phyloP scores from a whole-genome alignment of 441 rosid species.

The Corymbia citriodora region DNA sequence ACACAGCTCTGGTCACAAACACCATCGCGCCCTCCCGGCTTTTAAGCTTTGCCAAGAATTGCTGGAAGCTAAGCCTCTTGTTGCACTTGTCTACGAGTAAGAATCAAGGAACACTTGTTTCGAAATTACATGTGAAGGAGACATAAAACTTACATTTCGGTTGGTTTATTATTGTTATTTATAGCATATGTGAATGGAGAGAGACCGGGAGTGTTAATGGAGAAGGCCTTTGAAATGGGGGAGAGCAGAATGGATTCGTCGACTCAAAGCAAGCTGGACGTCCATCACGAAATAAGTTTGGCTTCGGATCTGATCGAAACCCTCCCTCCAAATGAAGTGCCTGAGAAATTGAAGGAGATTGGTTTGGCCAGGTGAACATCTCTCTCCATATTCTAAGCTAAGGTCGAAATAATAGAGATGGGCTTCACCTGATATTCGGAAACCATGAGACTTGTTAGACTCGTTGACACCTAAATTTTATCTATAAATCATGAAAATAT shows the following conservation, averaged over 20 bases:
- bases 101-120: neutral
- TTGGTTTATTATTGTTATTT: neutral
- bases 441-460: rapidly evolving
- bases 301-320: slow-evolving; percentile 8
- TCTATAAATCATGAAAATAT: neutral
- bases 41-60: neutral
- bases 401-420: neutral
- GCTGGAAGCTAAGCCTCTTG: neutral
- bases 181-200: slow-evolving; percentile 22
- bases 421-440: rapidly evolving
- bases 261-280: slow-evolving; percentile 6
- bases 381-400: neutral
- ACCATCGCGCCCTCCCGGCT: neutral
- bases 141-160: neutral
- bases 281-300: slow-evolving; percentile 20
- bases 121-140: neutral
- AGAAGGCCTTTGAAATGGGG: slow-evolving; percentile 19
- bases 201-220: slow-evolving; percentile 21
- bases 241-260: neutral
- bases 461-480: no score
- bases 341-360: slow-evolving; percentile 4
- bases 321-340: slow-evolving; percentile 7
- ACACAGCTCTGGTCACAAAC: neutral
- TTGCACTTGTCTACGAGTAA: neutral
- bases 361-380: slow-evolving; percentile 1